Evolutionary conservation across 2,329 filamentous ascomycete species (phyloP), one percentile per base, ranked within the genome.

Genomic region (Xylariaceae sp.): DNA sequence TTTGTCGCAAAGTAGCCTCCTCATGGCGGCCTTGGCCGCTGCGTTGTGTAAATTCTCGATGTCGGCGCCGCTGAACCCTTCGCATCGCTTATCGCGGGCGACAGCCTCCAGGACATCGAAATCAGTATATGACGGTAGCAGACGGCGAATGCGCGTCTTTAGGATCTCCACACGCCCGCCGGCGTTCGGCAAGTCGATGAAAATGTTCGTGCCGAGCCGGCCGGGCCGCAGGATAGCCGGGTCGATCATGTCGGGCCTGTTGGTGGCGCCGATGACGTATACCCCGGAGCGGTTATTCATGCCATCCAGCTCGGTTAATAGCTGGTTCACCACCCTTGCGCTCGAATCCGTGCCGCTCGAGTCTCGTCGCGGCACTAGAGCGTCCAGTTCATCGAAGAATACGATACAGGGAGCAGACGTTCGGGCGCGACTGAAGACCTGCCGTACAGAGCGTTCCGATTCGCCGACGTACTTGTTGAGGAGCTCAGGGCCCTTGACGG

Each of bases 381-480:
- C 92, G 71, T 99, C 94, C 49, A 99, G 81, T 73, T 99, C 94
- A 69, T 99, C 94, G 68, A 99, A 97, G 80, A 99, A 97, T 54
- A 99, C 86, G 51, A 99, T 90, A 67, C 92, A 97, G 0, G 94
- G 94, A 0, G 91, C 81, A 7, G 88, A 92, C 0, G 88, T 88
- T 48, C 92, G 83, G 0, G 94, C 94, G 15, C 92, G 86, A 59
- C 86, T 83, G 71, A 99, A 99, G 0, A 97, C 87, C 68, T 95
- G 90, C 19, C 94, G 85, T 1, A 99, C 88, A 0, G 92, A 89
- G 10, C 92, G 87, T 73, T 99, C 94, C 6, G 89, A 95, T 72
- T 99, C 94, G 61, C 94, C 94, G 9, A 99, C 92, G 68, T 92
- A 99, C 72, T 97, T 99, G 77, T 97, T 97, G 43, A 99, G 80